Evolutionary conservation across 192 early-diverging fungal genomes (phyloP), one percentile per base, ranked within the genome.

Genomic region (Cladochytrium replicatum): DNA sequence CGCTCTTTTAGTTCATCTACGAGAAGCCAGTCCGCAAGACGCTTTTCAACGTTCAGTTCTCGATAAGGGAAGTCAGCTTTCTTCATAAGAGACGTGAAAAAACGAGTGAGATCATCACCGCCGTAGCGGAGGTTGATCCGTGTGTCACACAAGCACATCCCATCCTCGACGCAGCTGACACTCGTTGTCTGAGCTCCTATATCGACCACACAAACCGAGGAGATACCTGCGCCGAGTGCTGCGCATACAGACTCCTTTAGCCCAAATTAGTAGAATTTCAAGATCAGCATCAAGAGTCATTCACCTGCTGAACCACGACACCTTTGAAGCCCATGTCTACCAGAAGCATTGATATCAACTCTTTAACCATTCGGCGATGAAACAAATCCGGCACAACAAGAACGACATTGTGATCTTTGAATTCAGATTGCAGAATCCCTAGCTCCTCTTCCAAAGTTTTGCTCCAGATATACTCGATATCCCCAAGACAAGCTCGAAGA

Each of bases 101-200:
- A 80, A 13, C 71, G 67, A 3, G 89, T 89, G 5, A 94, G 81
- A 52, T 94, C 91, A 46, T 94, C 89, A n/a, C 87, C 85, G 4
- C 89, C 91, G 49, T 85, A 85, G 51, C 81, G 77, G 19, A 81
- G 51, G 5, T 56, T 56, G 1, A 84, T 66, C 43, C 79, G 67
- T 4, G 89, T 85, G 30, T 86, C 80, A 7, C 71, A 74, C 15
- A 81, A 58, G 54, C 80, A 84, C 29, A 84, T 72, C 7, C 91
- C 91, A 28, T 89, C 85, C 41, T 93, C 91, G 7, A 93, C 78
- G 50, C 89, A 91, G 0, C 78, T 62, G 19, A 90, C 65, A 51
- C 74, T 88, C 6, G 88, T 89, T 23, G 80, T 86, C 52, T 94
- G 88, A 4, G 91, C 91, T 4, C 91, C 91, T 57, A 94, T 84